These are phyloP conservation scores for Solanum chacoense DNA, from an alignment of 305 asterid genomes.

Conservation along the genomic window DNA sequence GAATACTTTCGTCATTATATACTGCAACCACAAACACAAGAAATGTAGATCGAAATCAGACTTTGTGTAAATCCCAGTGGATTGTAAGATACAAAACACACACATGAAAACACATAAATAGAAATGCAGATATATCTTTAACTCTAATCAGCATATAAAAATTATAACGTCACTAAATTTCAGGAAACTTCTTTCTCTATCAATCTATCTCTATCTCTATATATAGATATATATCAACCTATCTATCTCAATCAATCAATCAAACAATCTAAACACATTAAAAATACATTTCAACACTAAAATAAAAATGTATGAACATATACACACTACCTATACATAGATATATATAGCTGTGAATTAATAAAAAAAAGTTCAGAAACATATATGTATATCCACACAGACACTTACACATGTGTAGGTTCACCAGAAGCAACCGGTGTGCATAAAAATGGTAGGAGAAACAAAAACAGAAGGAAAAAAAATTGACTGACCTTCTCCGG, in stretches of 20 bases:
- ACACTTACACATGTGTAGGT: neutral
- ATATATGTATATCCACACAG: neutral
- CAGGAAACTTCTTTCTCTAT: neutral
- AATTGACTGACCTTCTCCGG: conserved; percentile 16
- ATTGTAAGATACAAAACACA: neutral
- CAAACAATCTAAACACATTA: neutral
- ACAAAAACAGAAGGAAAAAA: neutral
- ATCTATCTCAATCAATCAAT: neutral
- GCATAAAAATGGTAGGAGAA: neutral
- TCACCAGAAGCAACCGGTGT: neutral
- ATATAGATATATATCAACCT: neutral
- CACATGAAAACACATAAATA: neutral
- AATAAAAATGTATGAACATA: neutral
- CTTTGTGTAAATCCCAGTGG: neutral
- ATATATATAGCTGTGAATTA: neutral
- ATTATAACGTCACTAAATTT: neutral
- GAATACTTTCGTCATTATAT: conserved; percentile 44
- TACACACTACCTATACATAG: neutral
- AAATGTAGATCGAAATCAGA: neutral
- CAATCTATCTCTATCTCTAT: neutral
- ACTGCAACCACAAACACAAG: conserved; percentile 22
- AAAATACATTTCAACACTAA: neutral
- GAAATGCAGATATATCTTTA: neutral
- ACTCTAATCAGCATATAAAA: neutral
- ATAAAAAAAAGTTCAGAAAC: neutral